These are phyloP conservation scores for Glycine soja DNA, from an alignment of 306 rosid genomes.

Conservation along the genomic window DNA sequence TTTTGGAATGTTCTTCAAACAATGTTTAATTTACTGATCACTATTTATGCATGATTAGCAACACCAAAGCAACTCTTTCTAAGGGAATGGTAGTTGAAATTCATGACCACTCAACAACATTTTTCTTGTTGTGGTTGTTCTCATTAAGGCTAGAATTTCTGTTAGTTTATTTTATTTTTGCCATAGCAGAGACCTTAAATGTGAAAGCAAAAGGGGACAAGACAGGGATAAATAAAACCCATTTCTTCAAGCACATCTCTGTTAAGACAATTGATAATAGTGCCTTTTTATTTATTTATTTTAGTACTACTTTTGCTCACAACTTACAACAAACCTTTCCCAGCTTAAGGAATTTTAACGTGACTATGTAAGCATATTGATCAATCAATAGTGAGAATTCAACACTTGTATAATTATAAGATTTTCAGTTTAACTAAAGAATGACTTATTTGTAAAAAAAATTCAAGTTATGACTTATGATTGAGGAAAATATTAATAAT, in stretches of 20 bases:
- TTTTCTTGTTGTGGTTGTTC: not conserved
- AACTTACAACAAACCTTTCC: not conserved
- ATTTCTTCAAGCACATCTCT: not conserved
- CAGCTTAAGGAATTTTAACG: too few relatives aligned
- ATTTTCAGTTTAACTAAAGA: too few relatives aligned
- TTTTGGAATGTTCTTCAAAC: not conserved
- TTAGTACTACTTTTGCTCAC: not conserved
- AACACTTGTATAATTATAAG: too few relatives aligned
- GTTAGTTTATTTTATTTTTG: too few relatives aligned
- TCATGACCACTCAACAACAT: not conserved
- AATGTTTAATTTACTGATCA: too few relatives aligned
- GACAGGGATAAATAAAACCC: too few relatives aligned
- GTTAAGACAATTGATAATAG: not conserved
- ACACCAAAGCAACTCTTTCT: not conserved
- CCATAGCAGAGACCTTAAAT: too few relatives aligned
- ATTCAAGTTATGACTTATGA: too few relatives aligned
- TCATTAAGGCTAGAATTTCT: not conserved
- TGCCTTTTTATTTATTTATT: not conserved
- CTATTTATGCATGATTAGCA: not conserved
- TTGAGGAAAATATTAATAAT: too few relatives aligned
- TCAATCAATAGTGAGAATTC: too few relatives aligned
- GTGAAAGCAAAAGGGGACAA: not conserved
- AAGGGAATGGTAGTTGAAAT: not conserved
- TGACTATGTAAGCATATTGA: too few relatives aligned
- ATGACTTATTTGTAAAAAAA: too few relatives aligned